These are phyloP conservation scores for Termitomyces sp. DNA, from an alignment of 768 basidiomycete genomes.

Conservation along the genomic window DNA sequence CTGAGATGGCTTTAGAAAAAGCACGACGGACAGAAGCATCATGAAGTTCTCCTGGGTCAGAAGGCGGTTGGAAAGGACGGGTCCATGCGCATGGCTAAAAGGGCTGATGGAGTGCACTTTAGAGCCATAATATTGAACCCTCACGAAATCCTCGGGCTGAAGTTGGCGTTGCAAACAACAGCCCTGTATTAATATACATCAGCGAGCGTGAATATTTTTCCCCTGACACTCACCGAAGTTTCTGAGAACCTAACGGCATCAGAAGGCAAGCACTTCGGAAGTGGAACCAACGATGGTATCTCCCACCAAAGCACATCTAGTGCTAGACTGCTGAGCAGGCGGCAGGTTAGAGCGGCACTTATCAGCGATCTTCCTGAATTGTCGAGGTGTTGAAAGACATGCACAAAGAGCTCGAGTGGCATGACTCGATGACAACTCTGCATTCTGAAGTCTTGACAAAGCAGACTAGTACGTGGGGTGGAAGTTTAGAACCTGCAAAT, in stretches of 20 bases:
- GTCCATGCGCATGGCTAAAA: not conserved
- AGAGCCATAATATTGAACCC: not conserved
- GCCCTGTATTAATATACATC: too few relatives aligned
- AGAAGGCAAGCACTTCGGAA: not conserved
- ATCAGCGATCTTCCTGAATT: too few relatives aligned
- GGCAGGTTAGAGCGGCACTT: too few relatives aligned
- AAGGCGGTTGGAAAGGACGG: not conserved
- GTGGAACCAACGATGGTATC: not conserved
- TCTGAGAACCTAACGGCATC: not conserved
- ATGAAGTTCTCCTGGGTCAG: not conserved
- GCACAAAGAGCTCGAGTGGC: too few relatives aligned
- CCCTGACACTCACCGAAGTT: not conserved
- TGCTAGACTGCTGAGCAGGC: too few relatives aligned
- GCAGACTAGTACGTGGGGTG: too few relatives aligned
- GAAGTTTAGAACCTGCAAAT: too few relatives aligned
- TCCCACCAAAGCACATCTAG: not conserved
- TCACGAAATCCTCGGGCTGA: not conserved
- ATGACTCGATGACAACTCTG: too few relatives aligned
- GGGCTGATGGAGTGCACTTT: not conserved
- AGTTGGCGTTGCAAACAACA: not conserved
- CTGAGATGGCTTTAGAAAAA: not conserved
- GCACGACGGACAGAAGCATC: not conserved
- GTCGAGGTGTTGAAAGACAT: too few relatives aligned
- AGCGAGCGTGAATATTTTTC: not conserved
- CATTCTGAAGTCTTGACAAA: too few relatives aligned